Percentiles rank a stretch among this genome's conserved stretches.
phyloP scores from a whole-genome alignment of 75 land plant species.

The Gnetum montanum region DNA sequence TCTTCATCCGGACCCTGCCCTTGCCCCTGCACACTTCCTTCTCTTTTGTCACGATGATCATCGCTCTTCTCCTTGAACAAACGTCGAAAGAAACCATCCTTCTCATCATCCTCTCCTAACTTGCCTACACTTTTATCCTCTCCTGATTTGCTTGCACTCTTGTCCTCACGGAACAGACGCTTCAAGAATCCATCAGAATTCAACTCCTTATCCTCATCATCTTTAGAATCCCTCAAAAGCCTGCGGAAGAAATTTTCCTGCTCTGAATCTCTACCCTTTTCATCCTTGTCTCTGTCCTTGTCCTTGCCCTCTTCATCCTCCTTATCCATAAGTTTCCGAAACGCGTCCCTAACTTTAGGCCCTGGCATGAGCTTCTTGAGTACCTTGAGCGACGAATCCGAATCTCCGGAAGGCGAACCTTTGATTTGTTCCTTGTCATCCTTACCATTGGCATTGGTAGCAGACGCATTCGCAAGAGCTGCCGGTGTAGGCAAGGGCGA shows the following conservation, averaged over 20 bases:
- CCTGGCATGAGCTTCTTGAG: constrained; percentile 85
- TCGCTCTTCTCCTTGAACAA: constrained; percentile 57
- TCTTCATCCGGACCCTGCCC: constrained; percentile 32
- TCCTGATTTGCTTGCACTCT: constrained; percentile 22
- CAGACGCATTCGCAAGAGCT: constrained; percentile 3
- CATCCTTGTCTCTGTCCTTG: constrained; percentile 30
- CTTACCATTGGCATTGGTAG: not conserved
- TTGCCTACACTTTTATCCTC: constrained; percentile 40
- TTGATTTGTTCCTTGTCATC: constrained; percentile 32
- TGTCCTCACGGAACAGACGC: constrained; percentile 62
- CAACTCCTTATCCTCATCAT: constrained; percentile 48
- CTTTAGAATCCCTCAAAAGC: constrained; percentile 34
- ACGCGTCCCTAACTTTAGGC: constrained; percentile 80
- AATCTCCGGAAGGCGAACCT: constrained; percentile 50
- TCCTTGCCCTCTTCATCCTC: constrained; percentile 65
- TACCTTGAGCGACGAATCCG: constrained; percentile 49
- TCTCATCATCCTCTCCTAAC: constrained; percentile 50
- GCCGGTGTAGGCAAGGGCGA: constrained; percentile 19
- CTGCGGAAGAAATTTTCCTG: constrained; percentile 70
- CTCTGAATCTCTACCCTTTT: constrained; percentile 22
- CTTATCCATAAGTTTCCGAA: constrained; percentile 72
- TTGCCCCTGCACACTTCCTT: constrained; percentile 49
- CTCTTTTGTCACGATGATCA: constrained; percentile 41
- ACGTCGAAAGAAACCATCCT: constrained; percentile 59
- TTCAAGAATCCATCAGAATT: constrained; percentile 70